These are phyloP conservation scores for Coemansia brasiliensis DNA, from an alignment of 192 early-diverging fungal species.

Conservation along the genomic window DNA sequence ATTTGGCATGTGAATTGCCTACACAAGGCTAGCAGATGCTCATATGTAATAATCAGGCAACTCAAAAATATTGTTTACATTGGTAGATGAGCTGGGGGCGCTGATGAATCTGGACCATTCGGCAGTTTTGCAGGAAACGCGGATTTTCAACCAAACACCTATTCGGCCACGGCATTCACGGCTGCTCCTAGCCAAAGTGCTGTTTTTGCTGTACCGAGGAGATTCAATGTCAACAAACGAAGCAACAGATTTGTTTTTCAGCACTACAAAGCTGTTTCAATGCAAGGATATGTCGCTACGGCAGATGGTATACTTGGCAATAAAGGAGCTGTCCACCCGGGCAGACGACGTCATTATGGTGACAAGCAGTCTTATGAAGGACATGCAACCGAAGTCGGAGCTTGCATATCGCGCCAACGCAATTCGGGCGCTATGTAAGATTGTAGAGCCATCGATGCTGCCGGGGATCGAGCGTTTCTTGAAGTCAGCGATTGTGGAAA, in stretches of 20 bases:
- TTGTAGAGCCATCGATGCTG: conserved; percentile 95
- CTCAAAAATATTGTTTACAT: background rate
- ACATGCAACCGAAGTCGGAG: conserved; percentile 93
- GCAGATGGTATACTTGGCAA: conserved; percentile 96
- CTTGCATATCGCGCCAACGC: conserved; percentile 93
- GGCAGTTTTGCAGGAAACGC: conserved; percentile 91
- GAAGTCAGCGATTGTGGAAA: conserved; percentile 96
- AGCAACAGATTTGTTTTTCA: conserved; percentile 97
- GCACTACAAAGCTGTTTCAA: conserved; percentile 97
- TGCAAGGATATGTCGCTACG: conserved; percentile 89
- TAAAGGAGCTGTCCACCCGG: conserved; percentile 91
- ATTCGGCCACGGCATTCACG: conserved; percentile 94
- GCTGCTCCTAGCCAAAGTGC: conserved; percentile 87
- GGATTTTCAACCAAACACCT: conserved; percentile 95
- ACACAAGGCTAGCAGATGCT: background rate
- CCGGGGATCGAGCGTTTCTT: conserved; percentile 94
- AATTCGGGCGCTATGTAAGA: conserved; percentile 91
- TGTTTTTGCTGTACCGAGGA: conserved; percentile 87
- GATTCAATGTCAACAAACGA: conserved; percentile 90
- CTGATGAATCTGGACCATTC: conserved; percentile 91
- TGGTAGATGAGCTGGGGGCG: conserved; percentile 71
- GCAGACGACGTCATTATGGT: conserved; percentile 99
- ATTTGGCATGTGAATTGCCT: background rate
- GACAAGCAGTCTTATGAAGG: conserved; percentile 91
- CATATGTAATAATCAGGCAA: too few relatives aligned